Evolutionary conservation across 768 basidiomycete species (phyloP), one percentile per base, ranked within the genome.

Genomic region (Suillus luteus): DNA sequence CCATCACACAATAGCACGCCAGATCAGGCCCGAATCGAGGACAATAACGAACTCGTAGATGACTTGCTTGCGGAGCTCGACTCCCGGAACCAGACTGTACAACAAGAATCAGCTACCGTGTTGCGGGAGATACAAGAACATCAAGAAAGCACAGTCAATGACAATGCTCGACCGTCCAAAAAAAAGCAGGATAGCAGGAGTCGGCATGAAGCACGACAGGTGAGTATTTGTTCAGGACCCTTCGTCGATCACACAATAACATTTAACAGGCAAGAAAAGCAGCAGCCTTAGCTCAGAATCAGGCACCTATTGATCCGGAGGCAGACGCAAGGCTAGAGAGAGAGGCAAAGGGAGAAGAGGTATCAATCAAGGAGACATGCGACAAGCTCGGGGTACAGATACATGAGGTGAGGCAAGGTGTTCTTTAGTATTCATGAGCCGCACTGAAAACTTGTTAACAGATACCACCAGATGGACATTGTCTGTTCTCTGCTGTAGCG

Each of bases 401-500:
- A 46, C 77, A 86, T 65, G 86, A 94, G 81, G 91, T 88, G 62
- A 61, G 78, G 68, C 41, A 49, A 60, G 12, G 22, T 22, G 27
- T 64, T 46, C 44, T 55, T 61, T 11, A 10, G 60, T 22, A 57
- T 59, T 24, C 24, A 49, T 57, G 17, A 60, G 55, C 60, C 51
- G 24, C 59, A 61, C 43, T n/a, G n/a, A 48, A 10, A 11, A 9
- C 49, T 14, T 46, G 40, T 61, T 17, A n/a, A 63, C 68, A 97
- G 95, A 90, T 98, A 69, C 88, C 88, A 64, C 94, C 96, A 19
- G 96, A 99, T 70, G 96, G 96, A 0, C 96, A 99, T 70, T 99
- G 96, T 78, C 87, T 99, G 37, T 99, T 91, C 79, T 91, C 94
- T 55, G 93, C 96, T 11, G 81, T 99, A 31, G 96, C 93, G 31